Conservation (phyloP, 495 filamentous ascomycete genomes). For the Tetracladium setigerum region DNA sequence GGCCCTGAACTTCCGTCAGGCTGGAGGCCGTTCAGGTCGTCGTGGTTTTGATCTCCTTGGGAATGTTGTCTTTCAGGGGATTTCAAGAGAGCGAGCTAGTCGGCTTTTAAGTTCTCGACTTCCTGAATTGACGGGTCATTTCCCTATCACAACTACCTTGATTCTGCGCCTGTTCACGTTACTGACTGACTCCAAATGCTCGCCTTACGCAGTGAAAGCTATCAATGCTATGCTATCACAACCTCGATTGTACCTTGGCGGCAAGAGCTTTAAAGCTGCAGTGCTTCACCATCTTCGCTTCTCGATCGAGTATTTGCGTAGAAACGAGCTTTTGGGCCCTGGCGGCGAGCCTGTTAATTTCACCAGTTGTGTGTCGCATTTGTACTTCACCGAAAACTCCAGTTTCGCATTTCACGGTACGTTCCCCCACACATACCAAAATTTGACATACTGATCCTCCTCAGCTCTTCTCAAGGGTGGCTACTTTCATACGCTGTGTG, state of each 20-base stretch:
- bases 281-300: constrained; percentile 70
- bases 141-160: constrained; percentile 66
- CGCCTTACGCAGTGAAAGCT: constrained; percentile 48
- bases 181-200: constrained; percentile 54
- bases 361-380: constrained; percentile 54
- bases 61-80: constrained; percentile 68
- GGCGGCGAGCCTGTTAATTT: constrained; percentile 61
- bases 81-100: constrained; percentile 45
- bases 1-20: constrained; percentile 68
- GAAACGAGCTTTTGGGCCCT: constrained; percentile 53
- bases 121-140: constrained; percentile 68
- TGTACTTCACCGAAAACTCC: constrained; percentile 67
- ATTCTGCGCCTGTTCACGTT: constrained; percentile 62
- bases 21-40: constrained; percentile 67
- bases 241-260: constrained; percentile 60
- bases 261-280: constrained; percentile 49
- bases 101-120: constrained; percentile 63
- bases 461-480: constrained; percentile 52
- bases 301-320: constrained; percentile 70
- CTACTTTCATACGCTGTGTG: constrained; percentile 58
- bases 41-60: constrained; percentile 74
- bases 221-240: constrained; percentile 62
- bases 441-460: constrained; percentile 5
- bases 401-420: constrained; percentile 62
- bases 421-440: too few species aligned